Percentiles rank a stretch among this genome's conserved stretches.
Evolutionary conservation across 176 grass and related monocot genomes (phyloP).

Genomic region (Themeda triandra): DNA sequence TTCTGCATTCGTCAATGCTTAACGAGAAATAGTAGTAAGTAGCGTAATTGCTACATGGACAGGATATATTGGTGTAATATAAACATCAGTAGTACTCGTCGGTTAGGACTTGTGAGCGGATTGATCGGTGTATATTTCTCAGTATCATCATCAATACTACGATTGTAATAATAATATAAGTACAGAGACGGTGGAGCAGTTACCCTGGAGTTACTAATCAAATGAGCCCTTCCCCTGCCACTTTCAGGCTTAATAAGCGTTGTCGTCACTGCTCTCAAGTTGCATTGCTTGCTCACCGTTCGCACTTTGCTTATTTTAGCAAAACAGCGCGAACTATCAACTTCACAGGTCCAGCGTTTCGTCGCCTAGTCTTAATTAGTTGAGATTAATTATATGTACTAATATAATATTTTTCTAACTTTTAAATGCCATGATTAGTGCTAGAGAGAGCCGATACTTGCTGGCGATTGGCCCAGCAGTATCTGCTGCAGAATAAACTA

Average conservation of each 20-base stretch:
- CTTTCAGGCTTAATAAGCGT: not conserved
- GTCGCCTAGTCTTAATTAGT: not conserved
- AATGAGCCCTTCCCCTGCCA: not conserved
- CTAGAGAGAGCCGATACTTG: constrained; percentile 16
- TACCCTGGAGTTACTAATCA: not conserved
- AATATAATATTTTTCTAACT: not conserved
- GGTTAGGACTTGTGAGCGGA: not conserved
- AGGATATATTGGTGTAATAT: too few species aligned
- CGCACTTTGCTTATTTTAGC: not conserved
- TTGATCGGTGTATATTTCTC: not conserved
- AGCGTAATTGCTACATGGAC: not conserved
- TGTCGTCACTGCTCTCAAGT: not conserved
- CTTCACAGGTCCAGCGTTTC: not conserved
- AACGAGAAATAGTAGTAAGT: not conserved
- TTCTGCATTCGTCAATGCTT: not conserved
- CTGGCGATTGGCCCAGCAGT: constrained; percentile 9
- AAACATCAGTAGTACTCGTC: too few species aligned
- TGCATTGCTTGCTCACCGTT: not conserved
- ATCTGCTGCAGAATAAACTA: constrained; percentile 23
- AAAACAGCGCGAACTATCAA: not conserved
- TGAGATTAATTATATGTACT: not conserved
- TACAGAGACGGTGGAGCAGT: not conserved
- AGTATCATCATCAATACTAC: not conserved
- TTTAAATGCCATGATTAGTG: constrained; percentile 18
- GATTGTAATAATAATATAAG: not conserved